Percentiles rank a stretch among this genome's conserved stretches.
Conservation (phyloP, 768 basidiomycete species). For the Termitomyces bulborhizus region DNA sequence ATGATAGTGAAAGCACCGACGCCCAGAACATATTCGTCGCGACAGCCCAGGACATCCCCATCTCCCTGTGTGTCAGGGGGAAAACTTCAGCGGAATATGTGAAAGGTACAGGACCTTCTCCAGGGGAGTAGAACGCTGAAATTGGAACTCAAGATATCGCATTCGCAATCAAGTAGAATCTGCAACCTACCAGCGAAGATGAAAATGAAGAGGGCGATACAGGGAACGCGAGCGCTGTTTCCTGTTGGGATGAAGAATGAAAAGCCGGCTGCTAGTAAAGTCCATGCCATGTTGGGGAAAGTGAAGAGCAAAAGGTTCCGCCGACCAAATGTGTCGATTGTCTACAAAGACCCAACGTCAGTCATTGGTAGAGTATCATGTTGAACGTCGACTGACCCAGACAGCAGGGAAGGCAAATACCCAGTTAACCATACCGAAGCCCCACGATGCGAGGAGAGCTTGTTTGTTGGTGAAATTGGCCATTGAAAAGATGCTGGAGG, state of each 20-base stretch:
- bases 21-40: constrained; percentile 48
- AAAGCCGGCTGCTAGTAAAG: constrained; percentile 69
- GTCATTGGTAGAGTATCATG: constrained; percentile 13
- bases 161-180: not conserved
- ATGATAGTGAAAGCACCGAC: constrained; percentile 48
- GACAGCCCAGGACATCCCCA: constrained; percentile 55
- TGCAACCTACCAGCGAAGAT: constrained; percentile 29
- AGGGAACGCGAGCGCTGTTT: constrained; percentile 33
- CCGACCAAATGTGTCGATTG: constrained; percentile 71
- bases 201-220: constrained; percentile 38
- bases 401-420: constrained; percentile 63
- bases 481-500: constrained; percentile 62
- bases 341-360: constrained; percentile 20
- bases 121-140: constrained; percentile 66
- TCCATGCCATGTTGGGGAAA: constrained; percentile 78
- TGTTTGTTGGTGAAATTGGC: constrained; percentile 49
- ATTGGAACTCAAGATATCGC: not conserved
- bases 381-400: constrained; percentile 31
- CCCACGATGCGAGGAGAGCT: constrained; percentile 60
- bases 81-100: constrained; percentile 91
- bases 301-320: constrained; percentile 72
- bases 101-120: constrained; percentile 88
- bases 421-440: constrained; percentile 64
- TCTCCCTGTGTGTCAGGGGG: constrained; percentile 74
- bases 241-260: constrained; percentile 46